Conservation (phyloP, 2,329 filamentous ascomycete species). For the Penicillium sp. region DNA sequence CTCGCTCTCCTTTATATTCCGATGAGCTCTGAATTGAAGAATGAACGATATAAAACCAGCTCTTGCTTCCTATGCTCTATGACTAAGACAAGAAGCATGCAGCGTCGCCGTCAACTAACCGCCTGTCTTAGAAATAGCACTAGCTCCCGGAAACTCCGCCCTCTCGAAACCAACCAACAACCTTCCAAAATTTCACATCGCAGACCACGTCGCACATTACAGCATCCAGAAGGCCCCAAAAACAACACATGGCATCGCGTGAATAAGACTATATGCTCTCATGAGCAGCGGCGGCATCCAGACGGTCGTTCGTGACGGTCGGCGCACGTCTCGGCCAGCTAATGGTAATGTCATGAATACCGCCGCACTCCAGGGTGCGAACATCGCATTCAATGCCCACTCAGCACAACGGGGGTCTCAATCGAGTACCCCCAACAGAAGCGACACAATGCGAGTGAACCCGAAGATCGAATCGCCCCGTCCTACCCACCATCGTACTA, state of each 20-base stretch:
- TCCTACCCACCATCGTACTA: slow-evolving; percentile 14
- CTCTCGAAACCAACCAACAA: neutral
- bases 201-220: neutral
- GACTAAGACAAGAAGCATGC: neutral
- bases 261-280: slow-evolving; percentile 16
- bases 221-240: neutral
- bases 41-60: neutral
- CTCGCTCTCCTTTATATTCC: neutral
- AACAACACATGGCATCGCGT: neutral
- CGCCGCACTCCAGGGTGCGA: slow-evolving; percentile 34
- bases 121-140: neutral
- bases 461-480: slow-evolving; percentile 20
- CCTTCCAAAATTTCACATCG: neutral
- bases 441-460: slow-evolving; percentile 18
- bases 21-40: neutral
- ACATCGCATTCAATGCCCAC: slow-evolving; percentile 30
- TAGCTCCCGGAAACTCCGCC: neutral
- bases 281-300: slow-evolving; percentile 31
- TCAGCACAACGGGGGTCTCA: slow-evolving; percentile 19
- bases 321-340: slow-evolving; percentile 23
- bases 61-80: neutral
- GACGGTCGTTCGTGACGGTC: slow-evolving; percentile 21
- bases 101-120: neutral
- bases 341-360: slow-evolving; percentile 18
- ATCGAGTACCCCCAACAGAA: slow-evolving; percentile 16